phyloP scores from a whole-genome alignment of 202 grass and related monocot genomes.

The Musa balbisiana region DNA sequence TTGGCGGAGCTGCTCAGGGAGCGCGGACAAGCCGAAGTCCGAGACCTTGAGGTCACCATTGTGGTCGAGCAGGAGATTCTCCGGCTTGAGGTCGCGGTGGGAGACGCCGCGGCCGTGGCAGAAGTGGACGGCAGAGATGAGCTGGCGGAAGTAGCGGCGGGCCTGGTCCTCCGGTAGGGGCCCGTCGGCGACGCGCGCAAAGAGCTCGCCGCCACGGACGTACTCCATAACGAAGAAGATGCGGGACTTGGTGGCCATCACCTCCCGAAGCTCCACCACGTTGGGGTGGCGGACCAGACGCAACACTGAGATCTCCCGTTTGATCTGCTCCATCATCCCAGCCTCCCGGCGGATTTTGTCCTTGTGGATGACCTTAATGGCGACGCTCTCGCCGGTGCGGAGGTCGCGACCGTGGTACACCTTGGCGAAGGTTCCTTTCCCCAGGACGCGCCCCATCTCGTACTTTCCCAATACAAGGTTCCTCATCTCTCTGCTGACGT shows the following conservation, averaged over 20 bases:
- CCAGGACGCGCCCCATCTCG: neutral
- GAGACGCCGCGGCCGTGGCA: neutral
- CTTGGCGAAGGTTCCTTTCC: neutral
- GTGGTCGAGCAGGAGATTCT: neutral
- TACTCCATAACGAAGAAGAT: neutral
- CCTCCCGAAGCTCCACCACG: neutral
- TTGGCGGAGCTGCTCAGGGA: neutral
- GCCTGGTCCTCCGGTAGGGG: neutral
- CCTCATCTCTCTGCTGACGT: neutral
- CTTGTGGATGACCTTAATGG: slow-evolving; percentile 2
- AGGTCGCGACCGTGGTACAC: neutral
- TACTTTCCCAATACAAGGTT: neutral
- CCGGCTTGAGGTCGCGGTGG: neutral
- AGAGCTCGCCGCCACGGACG: neutral
- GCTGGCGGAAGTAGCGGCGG: neutral
- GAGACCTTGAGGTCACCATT: neutral
- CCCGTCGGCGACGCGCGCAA: neutral
- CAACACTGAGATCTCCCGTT: neutral
- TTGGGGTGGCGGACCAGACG: neutral
- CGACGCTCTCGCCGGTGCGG: neutral
- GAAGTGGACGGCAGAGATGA: neutral
- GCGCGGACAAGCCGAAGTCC: neutral
- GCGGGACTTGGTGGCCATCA: neutral
- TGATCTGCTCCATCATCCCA: neutral
- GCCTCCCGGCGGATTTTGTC: neutral